Conservation (phyloP, 176 grass and related monocot genomes). For the Areca catechu region DNA sequence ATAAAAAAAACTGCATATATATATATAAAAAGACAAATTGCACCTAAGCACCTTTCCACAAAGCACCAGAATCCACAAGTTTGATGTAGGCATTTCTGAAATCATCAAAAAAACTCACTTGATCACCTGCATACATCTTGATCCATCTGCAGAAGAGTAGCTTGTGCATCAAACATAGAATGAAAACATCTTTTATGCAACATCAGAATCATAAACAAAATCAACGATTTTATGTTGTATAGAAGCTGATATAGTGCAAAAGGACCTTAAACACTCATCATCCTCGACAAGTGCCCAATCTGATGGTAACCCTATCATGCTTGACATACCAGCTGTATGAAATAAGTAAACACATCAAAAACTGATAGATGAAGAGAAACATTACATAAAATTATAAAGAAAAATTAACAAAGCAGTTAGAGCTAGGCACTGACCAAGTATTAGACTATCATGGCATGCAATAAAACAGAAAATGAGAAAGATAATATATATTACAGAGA, state of each 20-base stretch:
- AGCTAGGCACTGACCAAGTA: too few species aligned
- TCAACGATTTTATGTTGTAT: not conserved
- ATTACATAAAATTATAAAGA: not conserved
- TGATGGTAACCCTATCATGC: constrained; percentile 64
- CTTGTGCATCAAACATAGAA: constrained; percentile 1
- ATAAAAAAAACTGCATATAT: too few species aligned
- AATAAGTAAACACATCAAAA: too few species aligned
- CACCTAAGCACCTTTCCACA: constrained; percentile 28
- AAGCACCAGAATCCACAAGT: constrained; percentile 64
- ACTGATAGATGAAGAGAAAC: constrained; percentile 4
- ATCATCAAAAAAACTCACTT: constrained; percentile 63
- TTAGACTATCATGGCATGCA: too few species aligned
- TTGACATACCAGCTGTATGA: constrained; percentile 63
- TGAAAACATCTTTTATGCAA: too few species aligned
- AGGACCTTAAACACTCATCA: constrained; percentile 79
- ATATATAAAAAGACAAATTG: not conserved
- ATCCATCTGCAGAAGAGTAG: constrained; percentile 60
- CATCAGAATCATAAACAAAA: not conserved
- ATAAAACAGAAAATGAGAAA: too few species aligned
- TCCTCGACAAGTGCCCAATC: constrained; percentile 75
- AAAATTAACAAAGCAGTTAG: not conserved
- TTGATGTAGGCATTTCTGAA: constrained; percentile 71
- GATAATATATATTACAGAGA: too few species aligned
- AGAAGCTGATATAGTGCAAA: not conserved
- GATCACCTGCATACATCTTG: constrained; percentile 58